phyloP scores from a whole-genome alignment of 2,329 filamentous ascomycete species.

The Chlorencoelia australis region DNA sequence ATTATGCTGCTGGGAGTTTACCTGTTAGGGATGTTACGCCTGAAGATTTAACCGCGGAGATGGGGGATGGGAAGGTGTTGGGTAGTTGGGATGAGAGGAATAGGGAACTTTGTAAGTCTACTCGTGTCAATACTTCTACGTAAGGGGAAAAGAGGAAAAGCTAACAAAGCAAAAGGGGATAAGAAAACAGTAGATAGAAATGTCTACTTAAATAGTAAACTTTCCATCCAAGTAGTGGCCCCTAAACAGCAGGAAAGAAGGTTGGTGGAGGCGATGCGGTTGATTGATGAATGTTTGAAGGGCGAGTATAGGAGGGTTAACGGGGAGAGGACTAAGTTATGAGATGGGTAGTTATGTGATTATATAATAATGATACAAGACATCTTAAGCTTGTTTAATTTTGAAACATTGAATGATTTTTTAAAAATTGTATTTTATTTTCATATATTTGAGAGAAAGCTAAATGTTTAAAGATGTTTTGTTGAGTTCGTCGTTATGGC shows the following conservation, averaged over 20 bases:
- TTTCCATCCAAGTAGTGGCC: constrained; percentile 24
- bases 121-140: not conserved
- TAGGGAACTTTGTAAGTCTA: constrained; percentile 42
- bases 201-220: constrained; percentile 21
- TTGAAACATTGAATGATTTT: not conserved
- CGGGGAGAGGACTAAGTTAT: too few relatives aligned
- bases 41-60: constrained; percentile 41
- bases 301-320: not conserved
- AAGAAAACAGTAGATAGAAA: constrained; percentile 20
- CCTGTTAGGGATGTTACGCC: constrained; percentile 41
- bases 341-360: not conserved
- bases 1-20: constrained; percentile 48
- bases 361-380: not conserved
- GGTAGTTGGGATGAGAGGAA: constrained; percentile 52
- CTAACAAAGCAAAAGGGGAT: constrained; percentile 14
- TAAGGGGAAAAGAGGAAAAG: too few relatives aligned
- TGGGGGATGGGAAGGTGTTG: constrained; percentile 31
- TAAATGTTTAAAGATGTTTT: not conserved
- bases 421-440: not conserved
- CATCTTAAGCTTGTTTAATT: not conserved
- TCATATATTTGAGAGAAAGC: too few relatives aligned
- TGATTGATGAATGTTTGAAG: constrained; percentile 16
- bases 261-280: constrained; percentile 20
- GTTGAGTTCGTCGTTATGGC: not conserved
- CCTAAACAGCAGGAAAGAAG: constrained; percentile 24